Evolutionary conservation across 768 basidiomycete genomes (phyloP), one percentile per base, ranked within the genome.

Genomic region (Tricholoma bakamatsutake): DNA sequence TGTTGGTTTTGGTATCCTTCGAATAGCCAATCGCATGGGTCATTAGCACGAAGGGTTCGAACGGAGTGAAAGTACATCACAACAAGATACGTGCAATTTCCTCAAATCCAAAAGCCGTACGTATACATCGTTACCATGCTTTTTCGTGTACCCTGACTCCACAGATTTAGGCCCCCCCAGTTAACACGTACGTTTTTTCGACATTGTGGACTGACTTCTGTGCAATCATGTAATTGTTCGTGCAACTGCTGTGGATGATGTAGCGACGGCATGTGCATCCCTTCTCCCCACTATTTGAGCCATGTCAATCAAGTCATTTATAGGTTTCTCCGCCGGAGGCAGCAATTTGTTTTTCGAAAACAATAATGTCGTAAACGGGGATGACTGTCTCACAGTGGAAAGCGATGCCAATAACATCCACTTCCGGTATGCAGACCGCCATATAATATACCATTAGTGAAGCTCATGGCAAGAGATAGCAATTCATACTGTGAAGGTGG

Each of bases 311-410:
- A 15, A 15, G 27, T 34, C 47, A 35, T 24, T 30, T 27, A 39
- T 11, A 72, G 78, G 78, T 4, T 80, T 85, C 67, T 80, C 79
- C 39, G 80, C 81, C 9, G 77, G 76, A 11, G 83, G 83, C 11
- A 76, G 73, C 3, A 75, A 84, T 61, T 64, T 84, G 59, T 68
- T 84, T 1, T 82, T 85, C 57, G 83, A 84, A 61, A 71, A 80
- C 62, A 84, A 84, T 54, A 64, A 76, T 57, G 69, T 87, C 39
- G 70, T 75, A 49, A 85, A 84, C 53, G 83, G 82, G 3, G 83
- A 85, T 54, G 83, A 85, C 62, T 85, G 83, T 50, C 62, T 85
- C 18, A 80, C 83, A 3, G 80, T 84, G 42, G 77, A 78, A 0
- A 82, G 67, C 60, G 81, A 81, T 13, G 79, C 80, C 2, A 78